These are phyloP conservation scores for Dissophora ornata DNA, from an alignment of 192 early-diverging fungal species.

Conservation along the genomic window DNA sequence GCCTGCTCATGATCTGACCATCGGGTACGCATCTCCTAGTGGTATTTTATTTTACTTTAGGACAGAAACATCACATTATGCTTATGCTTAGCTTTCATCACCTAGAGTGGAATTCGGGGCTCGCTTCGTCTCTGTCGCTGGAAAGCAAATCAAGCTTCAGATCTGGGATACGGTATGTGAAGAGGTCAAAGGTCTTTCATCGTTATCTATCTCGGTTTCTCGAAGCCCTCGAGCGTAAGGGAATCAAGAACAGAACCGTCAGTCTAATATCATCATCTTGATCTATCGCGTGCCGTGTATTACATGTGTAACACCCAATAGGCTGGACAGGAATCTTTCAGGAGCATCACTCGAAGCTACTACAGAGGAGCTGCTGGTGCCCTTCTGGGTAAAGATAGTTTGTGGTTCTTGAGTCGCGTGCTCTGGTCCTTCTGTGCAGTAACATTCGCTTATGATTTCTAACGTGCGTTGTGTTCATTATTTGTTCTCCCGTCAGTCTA, in stretches of 20 bases:
- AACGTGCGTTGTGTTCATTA: no score
- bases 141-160: conserved; percentile 89
- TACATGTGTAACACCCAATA: conserved; percentile 36
- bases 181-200: not conserved
- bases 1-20: conserved; percentile 84
- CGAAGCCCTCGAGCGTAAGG: not conserved
- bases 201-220: no score
- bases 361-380: conserved; percentile 85
- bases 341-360: conserved; percentile 88
- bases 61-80: not conserved
- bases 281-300: no score
- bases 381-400: conserved; percentile 63
- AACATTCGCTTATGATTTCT: conserved; percentile 17
- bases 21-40: conserved; percentile 63
- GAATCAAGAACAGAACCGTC: not conserved
- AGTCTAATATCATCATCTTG: no score
- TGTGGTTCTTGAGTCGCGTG: not conserved
- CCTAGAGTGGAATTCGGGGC: conserved; percentile 83
- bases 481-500: conserved; percentile 71
- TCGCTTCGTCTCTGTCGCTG: conserved; percentile 78
- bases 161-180: conserved; percentile 92
- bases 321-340: conserved; percentile 88
- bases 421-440: not conserved
- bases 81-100: not conserved
- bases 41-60: not conserved